These are phyloP conservation scores for Aspergillus clavatus DNA, from an alignment of 2,329 filamentous ascomycete species.

Conservation along the genomic window DNA sequence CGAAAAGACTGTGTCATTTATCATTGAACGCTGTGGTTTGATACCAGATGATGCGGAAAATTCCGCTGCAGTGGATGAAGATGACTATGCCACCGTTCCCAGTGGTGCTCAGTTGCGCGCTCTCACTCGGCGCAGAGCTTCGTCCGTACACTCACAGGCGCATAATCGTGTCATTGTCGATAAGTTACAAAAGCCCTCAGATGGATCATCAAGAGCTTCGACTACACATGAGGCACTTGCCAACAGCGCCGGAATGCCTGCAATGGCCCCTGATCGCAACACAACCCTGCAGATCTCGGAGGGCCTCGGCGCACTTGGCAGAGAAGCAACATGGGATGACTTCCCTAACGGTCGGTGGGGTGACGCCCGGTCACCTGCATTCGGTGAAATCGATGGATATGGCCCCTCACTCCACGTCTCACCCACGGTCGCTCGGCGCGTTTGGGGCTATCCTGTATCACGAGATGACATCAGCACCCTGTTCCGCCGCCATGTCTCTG, in stretches of 20 bases:
- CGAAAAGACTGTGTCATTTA: slow-evolving; percentile 92
- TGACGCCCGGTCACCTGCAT: slow-evolving; percentile 85
- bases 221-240: slow-evolving; percentile 63
- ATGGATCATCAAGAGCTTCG: slow-evolving; percentile 34
- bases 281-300: slow-evolving; percentile 92
- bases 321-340: slow-evolving; percentile 98
- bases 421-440: slow-evolving; percentile 70
- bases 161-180: slow-evolving; percentile 84
- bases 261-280: slow-evolving; percentile 66
- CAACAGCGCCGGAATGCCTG: slow-evolving; percentile 69
- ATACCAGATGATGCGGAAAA: slow-evolving; percentile 59
- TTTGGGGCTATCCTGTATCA: slow-evolving; percentile 77
- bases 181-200: slow-evolving; percentile 37
- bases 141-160: slow-evolving; percentile 76
- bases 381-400: slow-evolving; percentile 97
- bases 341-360: slow-evolving; percentile 96
- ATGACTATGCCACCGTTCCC: slow-evolving; percentile 20
- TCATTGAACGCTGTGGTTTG: slow-evolving; percentile 77
- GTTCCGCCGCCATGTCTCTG: slow-evolving; percentile 76
- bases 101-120: slow-evolving; percentile 25
- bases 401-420: slow-evolving; percentile 92
- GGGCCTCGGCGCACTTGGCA: slow-evolving; percentile 79
- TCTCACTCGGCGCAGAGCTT: slow-evolving; percentile 56
- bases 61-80: slow-evolving; percentile 43
- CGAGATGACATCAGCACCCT: slow-evolving; percentile 68